Percentiles rank a stretch among this genome's conserved stretches.
Evolutionary conservation across 1,284 basidiomycete genomes (phyloP).

Genomic region (Ganoderma multipileum): DNA sequence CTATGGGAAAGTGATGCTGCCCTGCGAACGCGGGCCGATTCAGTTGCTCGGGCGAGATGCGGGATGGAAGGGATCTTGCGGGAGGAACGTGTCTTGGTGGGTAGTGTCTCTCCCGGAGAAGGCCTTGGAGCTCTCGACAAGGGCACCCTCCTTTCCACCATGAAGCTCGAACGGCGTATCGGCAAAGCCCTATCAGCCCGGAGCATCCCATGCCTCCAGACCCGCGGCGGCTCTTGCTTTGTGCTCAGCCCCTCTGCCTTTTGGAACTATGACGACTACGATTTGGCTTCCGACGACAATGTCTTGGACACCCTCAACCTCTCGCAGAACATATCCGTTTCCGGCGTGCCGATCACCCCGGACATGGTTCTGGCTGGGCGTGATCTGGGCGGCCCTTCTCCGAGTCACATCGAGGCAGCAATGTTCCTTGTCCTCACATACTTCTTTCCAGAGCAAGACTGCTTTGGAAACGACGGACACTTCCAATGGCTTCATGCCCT

Average conservation of each 20-base stretch:
- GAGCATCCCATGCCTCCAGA: conserved; percentile 58
- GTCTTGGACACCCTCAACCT: conserved; percentile 63
- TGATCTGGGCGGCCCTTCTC: conserved; percentile 57
- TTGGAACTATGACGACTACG: conserved; percentile 69
- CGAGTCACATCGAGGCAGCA: conserved; percentile 63
- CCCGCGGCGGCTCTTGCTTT: conserved; percentile 61
- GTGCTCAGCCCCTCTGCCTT: conserved; percentile 76
- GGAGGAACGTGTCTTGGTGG: conserved; percentile 79
- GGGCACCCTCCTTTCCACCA: conserved; percentile 64
- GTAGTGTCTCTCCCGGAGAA: conserved; percentile 56
- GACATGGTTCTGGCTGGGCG: conserved; percentile 81
- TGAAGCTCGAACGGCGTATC: conserved; percentile 68
- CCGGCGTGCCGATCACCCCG: conserved; percentile 67
- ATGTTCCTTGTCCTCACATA: conserved; percentile 79
- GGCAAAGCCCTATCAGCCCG: conserved; percentile 50
- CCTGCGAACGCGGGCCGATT: conserved; percentile 71
- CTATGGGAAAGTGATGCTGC: conserved; percentile 70
- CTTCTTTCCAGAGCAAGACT: conserved; percentile 77
- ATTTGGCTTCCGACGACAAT: conserved; percentile 59
- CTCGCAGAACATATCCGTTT: conserved; percentile 58
- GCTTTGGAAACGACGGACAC: conserved; percentile 67
- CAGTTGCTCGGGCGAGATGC: conserved; percentile 76
- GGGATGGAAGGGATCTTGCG: conserved; percentile 76
- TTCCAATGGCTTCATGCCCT: conserved; percentile 67
- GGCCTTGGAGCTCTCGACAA: conserved; percentile 64